These are phyloP conservation scores for Akanthomyces lecanii DNA, from an alignment of 2,329 filamentous ascomycete species.

Conservation along the genomic window DNA sequence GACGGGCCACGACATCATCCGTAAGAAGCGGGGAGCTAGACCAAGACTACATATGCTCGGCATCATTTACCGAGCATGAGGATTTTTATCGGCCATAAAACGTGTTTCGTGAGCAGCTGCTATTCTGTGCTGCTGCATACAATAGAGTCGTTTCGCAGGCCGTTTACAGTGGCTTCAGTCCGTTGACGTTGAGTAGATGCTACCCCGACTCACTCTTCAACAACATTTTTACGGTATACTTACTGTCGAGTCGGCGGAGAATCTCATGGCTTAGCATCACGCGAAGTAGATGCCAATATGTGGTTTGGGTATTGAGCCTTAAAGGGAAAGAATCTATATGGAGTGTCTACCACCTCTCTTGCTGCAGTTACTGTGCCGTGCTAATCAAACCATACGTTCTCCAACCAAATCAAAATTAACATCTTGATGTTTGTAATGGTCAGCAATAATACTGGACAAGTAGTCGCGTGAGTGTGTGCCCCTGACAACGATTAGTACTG, in stretches of 20 bases:
- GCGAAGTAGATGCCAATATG: no score
- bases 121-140: not conserved
- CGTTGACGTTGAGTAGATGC: no score
- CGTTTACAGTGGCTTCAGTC: not conserved
- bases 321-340: not conserved
- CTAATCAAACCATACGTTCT: slow-evolving; percentile 18
- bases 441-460: slow-evolving; percentile 67
- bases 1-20: not conserved
- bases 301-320: not conserved
- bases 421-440: slow-evolving; percentile 73
- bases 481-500: slow-evolving; percentile 32
- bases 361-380: not conserved
- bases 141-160: not conserved
- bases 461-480: slow-evolving; percentile 67
- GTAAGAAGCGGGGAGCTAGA: not conserved
- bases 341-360: not conserved
- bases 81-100: no score
- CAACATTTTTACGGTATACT: no score
- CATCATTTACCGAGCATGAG: no score
- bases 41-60: not conserved
- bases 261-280: no score
- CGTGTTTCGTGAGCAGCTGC: not conserved
- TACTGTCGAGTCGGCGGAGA: no score
- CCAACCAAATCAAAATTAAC: slow-evolving; percentile 53
- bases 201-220: no score